A percentile compares a stretch with the other conserved stretches of the same genome.
Conservation (phyloP, 345 rosid species). For the Populus ilicifolia region DNA sequence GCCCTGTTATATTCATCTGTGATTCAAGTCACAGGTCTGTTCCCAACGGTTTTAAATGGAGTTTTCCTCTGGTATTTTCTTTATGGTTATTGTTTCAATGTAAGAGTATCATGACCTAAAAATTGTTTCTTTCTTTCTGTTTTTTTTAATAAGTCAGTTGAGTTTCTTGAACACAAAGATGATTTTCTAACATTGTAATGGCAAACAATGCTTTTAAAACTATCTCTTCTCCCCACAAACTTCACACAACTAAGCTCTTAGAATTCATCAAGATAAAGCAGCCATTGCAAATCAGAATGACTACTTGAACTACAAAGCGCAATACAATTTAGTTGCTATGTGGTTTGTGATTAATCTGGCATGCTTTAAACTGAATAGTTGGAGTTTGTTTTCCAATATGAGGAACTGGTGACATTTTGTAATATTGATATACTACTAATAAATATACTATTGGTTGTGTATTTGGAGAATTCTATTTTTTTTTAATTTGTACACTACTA, state of each 20-base stretch:
- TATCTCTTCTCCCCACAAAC: background rate
- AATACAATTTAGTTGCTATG: background rate
- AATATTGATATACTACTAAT: too few species aligned
- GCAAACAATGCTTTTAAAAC: too few species aligned
- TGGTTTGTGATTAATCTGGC: background rate
- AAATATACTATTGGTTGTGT: background rate
- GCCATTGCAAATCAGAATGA: background rate
- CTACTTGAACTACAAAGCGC: background rate
- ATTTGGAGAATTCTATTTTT: background rate
- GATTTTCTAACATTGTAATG: background rate
- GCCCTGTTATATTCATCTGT: background rate
- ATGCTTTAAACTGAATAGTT: background rate
- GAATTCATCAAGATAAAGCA: background rate
- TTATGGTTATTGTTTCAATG: too few species aligned
- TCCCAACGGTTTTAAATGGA: too few species aligned
- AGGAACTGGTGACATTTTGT: background rate
- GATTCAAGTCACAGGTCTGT: background rate
- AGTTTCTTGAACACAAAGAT: background rate
- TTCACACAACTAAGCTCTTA: background rate
- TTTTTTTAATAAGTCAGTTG: background rate
- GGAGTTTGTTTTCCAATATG: background rate
- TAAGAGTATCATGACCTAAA: too few species aligned
- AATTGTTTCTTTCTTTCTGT: too few species aligned
- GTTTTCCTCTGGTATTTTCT: too few species aligned
- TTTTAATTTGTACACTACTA: background rate